These are phyloP conservation scores for Malus hybrid DNA, from an alignment of 331 rosid species.

Conservation along the genomic window DNA sequence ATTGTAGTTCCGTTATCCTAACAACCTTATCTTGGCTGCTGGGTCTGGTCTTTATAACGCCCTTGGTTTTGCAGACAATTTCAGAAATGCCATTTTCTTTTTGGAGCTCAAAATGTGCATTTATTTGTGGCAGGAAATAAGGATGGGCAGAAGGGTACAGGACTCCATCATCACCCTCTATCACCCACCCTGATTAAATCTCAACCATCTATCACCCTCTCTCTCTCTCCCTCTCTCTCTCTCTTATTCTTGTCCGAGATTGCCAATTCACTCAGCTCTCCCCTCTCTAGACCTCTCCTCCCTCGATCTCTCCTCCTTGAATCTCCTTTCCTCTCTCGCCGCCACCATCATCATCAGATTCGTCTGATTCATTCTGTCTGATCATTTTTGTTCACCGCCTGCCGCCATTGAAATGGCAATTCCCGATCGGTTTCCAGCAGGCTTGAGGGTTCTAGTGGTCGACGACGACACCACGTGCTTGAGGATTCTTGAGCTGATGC, in stretches of 20 bases:
- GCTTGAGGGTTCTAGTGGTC: conserved; percentile 45
- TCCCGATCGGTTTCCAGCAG: conserved; percentile 45
- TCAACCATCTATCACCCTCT: too few relatives aligned
- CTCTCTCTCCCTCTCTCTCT: too few relatives aligned
- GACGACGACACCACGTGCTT: conserved; percentile 57
- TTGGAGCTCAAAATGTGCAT: background rate
- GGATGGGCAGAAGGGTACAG: too few relatives aligned
- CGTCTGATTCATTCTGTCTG: background rate
- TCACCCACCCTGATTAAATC: too few relatives aligned
- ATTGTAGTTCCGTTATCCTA: background rate
- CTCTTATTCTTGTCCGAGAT: too few relatives aligned
- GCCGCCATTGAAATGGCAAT: conserved; percentile 1
- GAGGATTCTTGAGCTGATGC: conserved; percentile 57
- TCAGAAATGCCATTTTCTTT: conserved; percentile 9
- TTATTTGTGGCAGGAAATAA: background rate
- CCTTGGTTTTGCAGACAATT: background rate
- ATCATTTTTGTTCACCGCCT: conserved; percentile 3
- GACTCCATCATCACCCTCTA: too few relatives aligned
- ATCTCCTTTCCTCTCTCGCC: too few relatives aligned
- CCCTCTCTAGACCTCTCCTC: too few relatives aligned
- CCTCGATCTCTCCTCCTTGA: too few relatives aligned
- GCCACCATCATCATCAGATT: too few relatives aligned
- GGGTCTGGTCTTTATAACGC: background rate
- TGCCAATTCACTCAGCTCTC: too few relatives aligned
- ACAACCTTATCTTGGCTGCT: conserved; percentile 6